phyloP scores from a whole-genome alignment of 2,329 filamentous ascomycete genomes.

The Aspergillus sp. region DNA sequence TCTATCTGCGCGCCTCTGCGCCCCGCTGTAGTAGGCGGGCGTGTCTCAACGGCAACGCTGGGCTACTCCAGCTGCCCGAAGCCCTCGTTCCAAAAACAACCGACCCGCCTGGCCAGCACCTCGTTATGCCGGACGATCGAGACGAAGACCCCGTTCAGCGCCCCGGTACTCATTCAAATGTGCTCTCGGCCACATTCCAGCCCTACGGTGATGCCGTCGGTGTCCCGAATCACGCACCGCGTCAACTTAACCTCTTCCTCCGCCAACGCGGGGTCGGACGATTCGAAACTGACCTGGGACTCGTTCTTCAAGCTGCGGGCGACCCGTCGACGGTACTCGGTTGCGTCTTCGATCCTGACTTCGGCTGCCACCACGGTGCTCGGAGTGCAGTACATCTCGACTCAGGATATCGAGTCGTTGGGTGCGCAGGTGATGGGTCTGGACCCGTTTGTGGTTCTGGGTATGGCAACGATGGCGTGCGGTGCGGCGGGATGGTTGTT shows the following conservation, averaged over 20 bases:
- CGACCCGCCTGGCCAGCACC: constrained; percentile 18
- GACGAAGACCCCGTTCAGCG: not conserved
- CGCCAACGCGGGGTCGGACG: constrained; percentile 20
- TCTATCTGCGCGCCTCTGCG: constrained; percentile 26
- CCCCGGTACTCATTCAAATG: constrained; percentile 8
- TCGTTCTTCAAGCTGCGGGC: constrained; percentile 86
- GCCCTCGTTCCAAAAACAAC: constrained; percentile 16
- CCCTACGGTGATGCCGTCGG: constrained; percentile 1
- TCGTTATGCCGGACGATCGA: constrained; percentile 12
- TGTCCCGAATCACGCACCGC: constrained; percentile 12
- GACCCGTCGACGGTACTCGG: constrained; percentile 72
- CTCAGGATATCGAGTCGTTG: constrained; percentile 58
- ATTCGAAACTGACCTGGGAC: constrained; percentile 67
- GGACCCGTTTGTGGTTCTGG: constrained; percentile 80
- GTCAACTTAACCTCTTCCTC: constrained; percentile 24
- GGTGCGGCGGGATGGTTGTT: constrained; percentile 79
- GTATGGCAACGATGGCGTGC: constrained; percentile 67
- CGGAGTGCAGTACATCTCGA: constrained; percentile 51
- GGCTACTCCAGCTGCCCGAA: constrained; percentile 16
- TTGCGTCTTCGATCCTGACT: constrained; percentile 63
- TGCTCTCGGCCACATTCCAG: constrained; percentile 6
- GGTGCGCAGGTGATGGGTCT: constrained; percentile 66
- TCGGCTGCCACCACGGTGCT: constrained; percentile 53
- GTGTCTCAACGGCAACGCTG: constrained; percentile 17
- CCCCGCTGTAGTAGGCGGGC: constrained; percentile 21